Percentiles rank a stretch among this genome's conserved stretches.
These are phyloP conservation scores for Dianthus caryophyllus DNA, from an alignment of 148 eudicot genomes.

Conservation along the genomic window DNA sequence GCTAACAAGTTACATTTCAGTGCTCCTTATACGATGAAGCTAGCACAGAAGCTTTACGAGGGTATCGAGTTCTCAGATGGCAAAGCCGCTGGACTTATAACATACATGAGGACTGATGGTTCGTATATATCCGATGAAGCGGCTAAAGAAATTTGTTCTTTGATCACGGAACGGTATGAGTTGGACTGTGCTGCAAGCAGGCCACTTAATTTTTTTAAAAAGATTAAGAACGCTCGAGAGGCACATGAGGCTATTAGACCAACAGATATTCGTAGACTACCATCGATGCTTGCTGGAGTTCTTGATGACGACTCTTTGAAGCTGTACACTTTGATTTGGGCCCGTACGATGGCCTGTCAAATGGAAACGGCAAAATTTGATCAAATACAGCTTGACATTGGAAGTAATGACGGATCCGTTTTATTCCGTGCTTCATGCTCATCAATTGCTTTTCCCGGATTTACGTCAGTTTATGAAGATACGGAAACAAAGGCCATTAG, in stretches of 20 bases:
- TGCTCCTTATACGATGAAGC: slow-evolving; percentile 75
- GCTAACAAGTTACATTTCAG: slow-evolving; percentile 73
- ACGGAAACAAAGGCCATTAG: slow-evolving; percentile 45
- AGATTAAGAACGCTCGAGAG: slow-evolving; percentile 96
- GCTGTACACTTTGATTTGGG: slow-evolving; percentile 85
- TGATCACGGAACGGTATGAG: slow-evolving; percentile 67
- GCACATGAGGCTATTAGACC: slow-evolving; percentile 99
- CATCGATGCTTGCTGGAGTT: slow-evolving; percentile 54
- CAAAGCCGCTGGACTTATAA: slow-evolving; percentile 61
- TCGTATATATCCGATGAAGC: slow-evolving; percentile 78
- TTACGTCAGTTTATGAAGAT: slow-evolving; percentile 64
- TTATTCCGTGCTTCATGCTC: slow-evolving; percentile 66
- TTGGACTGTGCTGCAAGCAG: slow-evolving; percentile 41
- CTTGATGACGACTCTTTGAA: slow-evolving; percentile 79
- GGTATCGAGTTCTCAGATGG: slow-evolving; percentile 67
- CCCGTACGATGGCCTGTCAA: slow-evolving; percentile 90
- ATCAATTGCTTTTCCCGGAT: slow-evolving; percentile 61
- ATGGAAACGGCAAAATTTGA: slow-evolving; percentile 68
- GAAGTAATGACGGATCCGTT: slow-evolving; percentile 44
- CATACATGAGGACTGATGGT: slow-evolving; percentile 97
- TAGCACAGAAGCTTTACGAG: slow-evolving; percentile 94
- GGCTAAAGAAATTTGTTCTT: slow-evolving; percentile 48
- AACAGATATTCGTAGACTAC: slow-evolving; percentile 65
- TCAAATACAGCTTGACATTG: slow-evolving; percentile 70
- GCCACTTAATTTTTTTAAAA: slow-evolving; percentile 66